phyloP scores from a whole-genome alignment of 208 protist genomes.

The Crithidia expoeki region DNA sequence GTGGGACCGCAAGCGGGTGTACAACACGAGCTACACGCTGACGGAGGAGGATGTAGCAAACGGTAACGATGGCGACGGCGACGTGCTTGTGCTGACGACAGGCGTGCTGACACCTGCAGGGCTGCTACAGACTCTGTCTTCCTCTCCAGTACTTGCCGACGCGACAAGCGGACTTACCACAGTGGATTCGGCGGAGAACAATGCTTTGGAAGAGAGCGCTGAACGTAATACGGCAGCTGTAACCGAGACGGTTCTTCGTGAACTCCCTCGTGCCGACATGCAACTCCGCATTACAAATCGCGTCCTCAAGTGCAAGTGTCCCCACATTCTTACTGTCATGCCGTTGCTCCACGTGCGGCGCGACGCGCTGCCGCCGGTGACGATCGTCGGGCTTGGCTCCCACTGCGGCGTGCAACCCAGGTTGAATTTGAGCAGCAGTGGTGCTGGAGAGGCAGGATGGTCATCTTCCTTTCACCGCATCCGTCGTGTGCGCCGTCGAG shows the following conservation, averaged over 20 bases:
- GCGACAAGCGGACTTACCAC: neutral
- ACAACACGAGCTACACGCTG: conserved; percentile 39
- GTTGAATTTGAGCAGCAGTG: neutral
- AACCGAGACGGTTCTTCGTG: neutral
- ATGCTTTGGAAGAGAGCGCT: too few species aligned
- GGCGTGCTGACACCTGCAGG: conserved; percentile 42
- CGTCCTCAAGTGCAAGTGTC: conserved; percentile 91
- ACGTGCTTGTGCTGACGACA: conserved; percentile 83
- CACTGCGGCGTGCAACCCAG: conserved; percentile 58
- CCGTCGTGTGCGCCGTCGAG: conserved; percentile 14
- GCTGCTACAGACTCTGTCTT: conserved; percentile 26
- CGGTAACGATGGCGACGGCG: conserved; percentile 76
- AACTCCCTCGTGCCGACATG: conserved; percentile 38
- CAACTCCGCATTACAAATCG: conserved; percentile 78
- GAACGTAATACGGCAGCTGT: too few species aligned
- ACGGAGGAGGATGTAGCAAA: conserved; percentile 44
- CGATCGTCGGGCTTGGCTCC: conserved; percentile 64
- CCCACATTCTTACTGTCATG: conserved; percentile 85
- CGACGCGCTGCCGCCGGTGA: conserved; percentile 64
- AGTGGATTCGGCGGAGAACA: too few species aligned
- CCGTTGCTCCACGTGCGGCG: conserved; percentile 60
- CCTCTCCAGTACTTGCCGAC: conserved; percentile 12
- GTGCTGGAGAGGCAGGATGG: neutral
- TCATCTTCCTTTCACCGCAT: conserved; percentile 1
- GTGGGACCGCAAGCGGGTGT: conserved; percentile 29